Conservation (phyloP, 2,329 filamentous ascomycete genomes). For the Onygenales sp. region DNA sequence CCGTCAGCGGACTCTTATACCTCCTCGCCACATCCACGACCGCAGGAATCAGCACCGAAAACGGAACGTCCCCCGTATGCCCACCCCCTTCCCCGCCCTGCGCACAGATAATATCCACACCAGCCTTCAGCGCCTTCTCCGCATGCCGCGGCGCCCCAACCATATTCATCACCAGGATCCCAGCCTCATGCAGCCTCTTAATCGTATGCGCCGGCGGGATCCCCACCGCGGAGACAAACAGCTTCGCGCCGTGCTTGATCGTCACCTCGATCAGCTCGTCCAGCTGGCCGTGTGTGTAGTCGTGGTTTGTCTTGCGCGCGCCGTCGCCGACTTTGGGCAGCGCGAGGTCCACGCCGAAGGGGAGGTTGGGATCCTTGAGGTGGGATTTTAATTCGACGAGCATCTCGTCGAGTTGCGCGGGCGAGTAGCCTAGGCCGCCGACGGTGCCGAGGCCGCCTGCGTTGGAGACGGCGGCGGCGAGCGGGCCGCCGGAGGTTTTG, state of each 20-base stretch:
- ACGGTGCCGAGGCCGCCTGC: slow-evolving; percentile 68
- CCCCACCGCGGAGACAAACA: slow-evolving; percentile 84
- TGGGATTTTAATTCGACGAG: slow-evolving; percentile 76
- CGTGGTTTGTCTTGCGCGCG: slow-evolving; percentile 86
- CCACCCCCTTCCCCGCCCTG: slow-evolving; percentile 92
- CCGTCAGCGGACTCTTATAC: slow-evolving; percentile 63
- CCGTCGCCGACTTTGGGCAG: slow-evolving; percentile 77
- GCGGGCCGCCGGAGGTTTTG: slow-evolving; percentile 63
- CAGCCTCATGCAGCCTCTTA: slow-evolving; percentile 65
- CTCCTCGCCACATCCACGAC: slow-evolving; percentile 72
- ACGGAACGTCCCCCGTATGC: slow-evolving; percentile 81
- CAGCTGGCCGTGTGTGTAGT: slow-evolving; percentile 84
- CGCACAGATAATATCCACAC: slow-evolving; percentile 83
- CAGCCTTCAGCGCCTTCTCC: slow-evolving; percentile 73
- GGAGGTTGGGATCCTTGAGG: slow-evolving; percentile 56
- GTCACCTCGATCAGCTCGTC: slow-evolving; percentile 82
- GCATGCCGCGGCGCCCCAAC: slow-evolving; percentile 88
- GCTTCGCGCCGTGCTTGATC: slow-evolving; percentile 68
- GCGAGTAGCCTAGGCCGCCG: slow-evolving; percentile 57
- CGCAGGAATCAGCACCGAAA: slow-evolving; percentile 74
- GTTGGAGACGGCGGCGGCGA: slow-evolving; percentile 81
- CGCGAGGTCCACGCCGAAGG: slow-evolving; percentile 86
- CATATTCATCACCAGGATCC: slow-evolving; percentile 93
- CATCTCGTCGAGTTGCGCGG: slow-evolving; percentile 66
- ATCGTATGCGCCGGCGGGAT: slow-evolving; percentile 69